Percentiles rank a stretch among this genome's conserved stretches.
Evolutionary conservation across 306 rosid species (phyloP).

Genomic region (Gastrolobium bilobum): DNA sequence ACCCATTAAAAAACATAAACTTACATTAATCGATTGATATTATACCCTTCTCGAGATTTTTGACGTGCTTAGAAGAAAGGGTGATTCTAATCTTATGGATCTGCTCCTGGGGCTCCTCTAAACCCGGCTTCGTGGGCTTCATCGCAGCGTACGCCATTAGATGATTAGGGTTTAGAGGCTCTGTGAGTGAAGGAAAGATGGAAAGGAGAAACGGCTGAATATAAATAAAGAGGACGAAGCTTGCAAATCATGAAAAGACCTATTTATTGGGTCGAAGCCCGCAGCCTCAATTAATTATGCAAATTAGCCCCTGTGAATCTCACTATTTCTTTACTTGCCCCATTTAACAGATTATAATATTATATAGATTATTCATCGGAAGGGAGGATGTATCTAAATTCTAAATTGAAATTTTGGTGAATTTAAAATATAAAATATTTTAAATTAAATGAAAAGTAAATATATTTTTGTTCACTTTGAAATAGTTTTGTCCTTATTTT

Average conservation of each 20-base stretch:
- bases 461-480: too few relatives aligned
- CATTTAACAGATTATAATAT: neutral
- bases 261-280: neutral
- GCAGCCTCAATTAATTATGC: neutral
- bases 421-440: too few relatives aligned
- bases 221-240: neutral
- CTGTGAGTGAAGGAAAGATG: too few relatives aligned
- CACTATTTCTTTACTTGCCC: conserved; percentile 3
- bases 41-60: conserved; percentile 84
- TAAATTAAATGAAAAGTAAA: too few relatives aligned
- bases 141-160: conserved; percentile 78
- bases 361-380: too few relatives aligned
- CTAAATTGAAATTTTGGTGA: too few relatives aligned
- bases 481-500: too few relatives aligned
- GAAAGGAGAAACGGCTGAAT: neutral
- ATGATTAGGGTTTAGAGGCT: neutral
- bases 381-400: too few relatives aligned
- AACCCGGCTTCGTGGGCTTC: conserved; percentile 81
- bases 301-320: neutral
- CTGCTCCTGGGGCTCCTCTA: conserved; percentile 77
- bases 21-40: too few relatives aligned
- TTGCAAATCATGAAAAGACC: neutral
- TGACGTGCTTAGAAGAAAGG: conserved; percentile 84
- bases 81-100: conserved; percentile 91
- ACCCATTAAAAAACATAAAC: too few relatives aligned